Percentiles rank a stretch among this genome's conserved stretches.
Evolutionary conservation across 176 grass and related monocot species (phyloP).

Genomic region (Melocanna baccifera): DNA sequence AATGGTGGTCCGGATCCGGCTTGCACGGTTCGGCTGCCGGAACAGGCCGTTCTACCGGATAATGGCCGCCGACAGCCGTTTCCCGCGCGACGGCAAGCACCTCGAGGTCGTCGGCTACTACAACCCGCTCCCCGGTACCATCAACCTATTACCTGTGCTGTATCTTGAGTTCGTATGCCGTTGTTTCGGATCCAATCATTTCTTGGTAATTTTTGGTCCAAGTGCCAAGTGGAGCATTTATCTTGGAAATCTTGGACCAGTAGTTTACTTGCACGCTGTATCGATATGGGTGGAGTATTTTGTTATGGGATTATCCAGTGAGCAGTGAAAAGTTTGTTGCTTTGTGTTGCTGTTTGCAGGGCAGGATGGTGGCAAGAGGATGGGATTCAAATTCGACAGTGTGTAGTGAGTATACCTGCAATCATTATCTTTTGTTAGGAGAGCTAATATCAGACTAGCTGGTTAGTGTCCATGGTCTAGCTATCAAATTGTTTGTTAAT

Average conservation of each 20-base stretch:
- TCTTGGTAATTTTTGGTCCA: background rate
- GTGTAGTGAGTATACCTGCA: conserved; percentile 46
- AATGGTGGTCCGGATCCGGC: conserved; percentile 56
- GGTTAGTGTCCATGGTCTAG: background rate
- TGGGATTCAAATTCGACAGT: conserved; percentile 67
- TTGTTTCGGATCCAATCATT: background rate
- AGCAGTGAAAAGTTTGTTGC: background rate
- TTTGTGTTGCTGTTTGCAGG: conserved; percentile 20
- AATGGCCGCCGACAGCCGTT: conserved; percentile 63
- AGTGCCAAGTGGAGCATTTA: background rate
- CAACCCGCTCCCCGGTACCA: conserved; percentile 48
- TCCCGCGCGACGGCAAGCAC: conserved; percentile 45
- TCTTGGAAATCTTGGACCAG: background rate
- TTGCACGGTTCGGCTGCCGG: conserved; percentile 57
- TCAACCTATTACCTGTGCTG: background rate
- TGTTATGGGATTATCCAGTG: background rate
- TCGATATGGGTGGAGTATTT: background rate
- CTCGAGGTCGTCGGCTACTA: conserved; percentile 64
- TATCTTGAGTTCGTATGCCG: too few relatives aligned
- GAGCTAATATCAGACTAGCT: background rate
- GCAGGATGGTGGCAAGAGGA: conserved; percentile 68
- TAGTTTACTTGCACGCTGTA: background rate
- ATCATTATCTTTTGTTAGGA: background rate
- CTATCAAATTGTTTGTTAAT: background rate
- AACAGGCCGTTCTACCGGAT: conserved; percentile 62